Percentiles rank a stretch among this genome's conserved stretches.
phyloP scores from a whole-genome alignment of 129 eudicot species.

The Pseudognaphalium luteoalbum region DNA sequence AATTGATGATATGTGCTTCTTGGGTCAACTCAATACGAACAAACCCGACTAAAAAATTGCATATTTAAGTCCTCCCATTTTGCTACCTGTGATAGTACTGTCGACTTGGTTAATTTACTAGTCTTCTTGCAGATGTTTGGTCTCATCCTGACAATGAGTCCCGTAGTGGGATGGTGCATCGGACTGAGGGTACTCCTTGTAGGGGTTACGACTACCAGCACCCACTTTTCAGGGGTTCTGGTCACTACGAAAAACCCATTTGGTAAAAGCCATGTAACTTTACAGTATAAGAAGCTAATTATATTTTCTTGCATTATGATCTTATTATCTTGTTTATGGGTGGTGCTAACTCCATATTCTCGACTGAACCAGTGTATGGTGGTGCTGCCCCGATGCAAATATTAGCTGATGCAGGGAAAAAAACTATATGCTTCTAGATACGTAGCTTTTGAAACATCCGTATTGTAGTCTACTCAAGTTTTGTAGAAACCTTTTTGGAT shows the following conservation, averaged over 20 bases:
- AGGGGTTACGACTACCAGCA: slow-evolving; percentile 4
- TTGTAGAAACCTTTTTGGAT: too few relatives aligned
- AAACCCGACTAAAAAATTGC: background rate
- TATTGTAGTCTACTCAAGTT: too few relatives aligned
- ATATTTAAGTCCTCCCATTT: background rate
- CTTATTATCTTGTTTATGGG: background rate
- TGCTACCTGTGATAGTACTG: background rate
- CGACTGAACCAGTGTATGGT: background rate
- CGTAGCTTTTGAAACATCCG: background rate
- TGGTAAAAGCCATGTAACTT: background rate
- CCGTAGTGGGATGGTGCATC: background rate
- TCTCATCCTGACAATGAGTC: background rate
- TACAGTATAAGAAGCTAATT: background rate
- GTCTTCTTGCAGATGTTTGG: slow-evolving; percentile 8
- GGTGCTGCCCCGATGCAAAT: background rate
- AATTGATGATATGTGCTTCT: too few relatives aligned
- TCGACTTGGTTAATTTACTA: background rate
- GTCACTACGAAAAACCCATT: background rate
- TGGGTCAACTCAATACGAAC: too few relatives aligned
- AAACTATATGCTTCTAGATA: slow-evolving; percentile 2
- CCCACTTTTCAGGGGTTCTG: background rate
- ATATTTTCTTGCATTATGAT: background rate
- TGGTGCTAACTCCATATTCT: background rate
- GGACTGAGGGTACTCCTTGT: slow-evolving; percentile 5
- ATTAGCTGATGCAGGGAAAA: background rate